phyloP scores from a whole-genome alignment of 208 protist species.

The Tetramitus jugosus region DNA sequence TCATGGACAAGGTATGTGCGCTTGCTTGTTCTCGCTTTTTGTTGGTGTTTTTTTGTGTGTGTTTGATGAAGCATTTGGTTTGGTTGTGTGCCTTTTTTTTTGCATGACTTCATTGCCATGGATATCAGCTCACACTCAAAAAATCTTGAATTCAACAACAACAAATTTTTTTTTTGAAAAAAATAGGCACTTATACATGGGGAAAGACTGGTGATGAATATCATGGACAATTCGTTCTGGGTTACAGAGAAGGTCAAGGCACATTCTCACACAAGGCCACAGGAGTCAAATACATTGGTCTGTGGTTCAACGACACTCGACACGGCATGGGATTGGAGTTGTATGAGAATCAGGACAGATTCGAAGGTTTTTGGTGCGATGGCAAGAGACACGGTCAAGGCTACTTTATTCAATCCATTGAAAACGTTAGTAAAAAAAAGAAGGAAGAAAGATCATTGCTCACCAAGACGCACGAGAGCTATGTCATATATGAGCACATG shows the following conservation, averaged over 20 bases:
- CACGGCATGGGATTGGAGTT: constrained; percentile 22
- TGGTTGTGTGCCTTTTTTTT: too few species aligned
- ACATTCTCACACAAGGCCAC: constrained; percentile 9
- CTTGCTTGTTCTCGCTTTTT: too few species aligned
- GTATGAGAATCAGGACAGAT: constrained; percentile 13
- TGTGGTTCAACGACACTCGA: constrained; percentile 22
- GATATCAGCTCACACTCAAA: too few species aligned
- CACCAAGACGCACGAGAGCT: not conserved
- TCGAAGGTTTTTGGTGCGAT: constrained; percentile 22
- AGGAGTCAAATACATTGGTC: constrained; percentile 31
- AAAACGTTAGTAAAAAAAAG: not conserved
- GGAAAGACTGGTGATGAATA: not conserved
- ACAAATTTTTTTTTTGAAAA: too few species aligned
- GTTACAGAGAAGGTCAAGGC: not conserved
- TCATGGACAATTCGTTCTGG: not conserved
- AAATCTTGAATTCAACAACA: too few species aligned
- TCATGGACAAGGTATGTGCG: not conserved
- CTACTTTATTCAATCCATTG: not conserved
- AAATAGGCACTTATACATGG: constrained; percentile 13
- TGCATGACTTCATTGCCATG: too few species aligned
- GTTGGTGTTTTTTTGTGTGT: too few species aligned
- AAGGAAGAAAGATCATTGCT: not conserved
- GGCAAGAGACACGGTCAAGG: constrained; percentile 26
- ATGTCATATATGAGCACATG: constrained; percentile 3
- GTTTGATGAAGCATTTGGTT: too few species aligned